A percentile compares a stretch with the other conserved stretches of the same genome.
Conservation (phyloP, 306 rosid species). For the Cucumis melo region DNA sequence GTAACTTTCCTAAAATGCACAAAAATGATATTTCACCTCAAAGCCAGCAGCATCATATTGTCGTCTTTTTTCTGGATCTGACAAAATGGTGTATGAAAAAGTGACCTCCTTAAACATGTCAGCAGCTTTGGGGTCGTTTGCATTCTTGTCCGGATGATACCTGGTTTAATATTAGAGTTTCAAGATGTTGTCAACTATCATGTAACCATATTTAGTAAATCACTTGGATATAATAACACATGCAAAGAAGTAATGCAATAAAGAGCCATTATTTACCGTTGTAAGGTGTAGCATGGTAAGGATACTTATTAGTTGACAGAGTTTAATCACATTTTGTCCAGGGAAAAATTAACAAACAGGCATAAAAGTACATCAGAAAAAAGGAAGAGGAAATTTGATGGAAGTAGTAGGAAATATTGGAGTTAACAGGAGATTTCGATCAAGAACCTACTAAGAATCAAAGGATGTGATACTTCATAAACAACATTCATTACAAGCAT, state of each 20-base stretch:
- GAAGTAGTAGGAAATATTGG: neutral
- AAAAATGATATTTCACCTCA: constrained; percentile 45
- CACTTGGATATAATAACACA: neutral
- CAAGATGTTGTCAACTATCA: neutral
- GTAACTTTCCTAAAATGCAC: neutral
- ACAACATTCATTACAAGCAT: neutral
- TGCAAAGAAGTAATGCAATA: neutral
- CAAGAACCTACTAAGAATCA: neutral
- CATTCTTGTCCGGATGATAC: constrained; percentile 97
- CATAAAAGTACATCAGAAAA: neutral
- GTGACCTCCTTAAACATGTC: constrained; percentile 94
- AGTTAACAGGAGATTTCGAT: neutral
- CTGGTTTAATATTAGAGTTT: constrained; percentile 30
- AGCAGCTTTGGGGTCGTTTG: constrained; percentile 95
- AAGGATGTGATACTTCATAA: neutral
- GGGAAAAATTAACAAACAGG: neutral
- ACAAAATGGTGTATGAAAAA: constrained; percentile 72
- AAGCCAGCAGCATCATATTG: constrained; percentile 91
- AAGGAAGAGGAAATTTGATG: neutral
- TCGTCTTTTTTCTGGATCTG: constrained; percentile 82
- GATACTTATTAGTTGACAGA: neutral
- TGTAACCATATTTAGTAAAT: neutral
- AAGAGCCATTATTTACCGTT: neutral
- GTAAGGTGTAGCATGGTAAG: neutral
- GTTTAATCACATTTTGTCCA: neutral